phyloP scores from a whole-genome alignment of 345 rosid species.

The Ceriops tagal region DNA sequence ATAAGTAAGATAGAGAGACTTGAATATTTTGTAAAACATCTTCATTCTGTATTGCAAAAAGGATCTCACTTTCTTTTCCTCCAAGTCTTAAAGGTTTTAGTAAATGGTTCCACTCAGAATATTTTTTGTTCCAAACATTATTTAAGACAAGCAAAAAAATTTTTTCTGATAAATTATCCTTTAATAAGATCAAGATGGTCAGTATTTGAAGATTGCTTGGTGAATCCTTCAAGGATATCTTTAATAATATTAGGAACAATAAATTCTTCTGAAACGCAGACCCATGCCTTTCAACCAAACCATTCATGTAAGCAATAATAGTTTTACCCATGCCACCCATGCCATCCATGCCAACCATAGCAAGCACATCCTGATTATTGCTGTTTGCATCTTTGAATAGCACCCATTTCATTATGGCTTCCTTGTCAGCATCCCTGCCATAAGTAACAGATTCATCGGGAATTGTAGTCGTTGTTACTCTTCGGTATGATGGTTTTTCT shows the following conservation, averaged over 20 bases:
- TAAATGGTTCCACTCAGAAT: conserved; percentile 1
- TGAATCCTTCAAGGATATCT: neutral
- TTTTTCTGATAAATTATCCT: neutral
- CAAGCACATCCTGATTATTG: conserved; percentile 6
- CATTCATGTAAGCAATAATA: neutral
- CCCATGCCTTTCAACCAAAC: conserved; percentile 9
- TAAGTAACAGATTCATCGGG: conserved; percentile 6
- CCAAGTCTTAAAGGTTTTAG: neutral
- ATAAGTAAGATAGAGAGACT: neutral
- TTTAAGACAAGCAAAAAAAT: conserved; percentile 14
- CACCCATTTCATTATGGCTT: conserved; percentile 11
- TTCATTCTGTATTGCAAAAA: neutral
- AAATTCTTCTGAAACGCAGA: conserved; percentile 6
- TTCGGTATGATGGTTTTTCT: neutral
- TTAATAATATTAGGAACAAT: neutral
- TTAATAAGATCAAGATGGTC: neutral
- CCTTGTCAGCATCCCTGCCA: conserved; percentile 21
- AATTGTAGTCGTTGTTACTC: neutral
- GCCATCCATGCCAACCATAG: conserved; percentile 10
- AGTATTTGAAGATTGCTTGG: neutral
- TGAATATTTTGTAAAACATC: neutral
- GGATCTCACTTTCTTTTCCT: conserved; percentile 6
- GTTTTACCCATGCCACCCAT: conserved; percentile 23
- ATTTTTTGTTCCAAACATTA: conserved; percentile 11
- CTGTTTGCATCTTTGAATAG: neutral